phyloP scores from a whole-genome alignment of 2,329 filamentous ascomycete species.

The Aspergillus bombycis region DNA sequence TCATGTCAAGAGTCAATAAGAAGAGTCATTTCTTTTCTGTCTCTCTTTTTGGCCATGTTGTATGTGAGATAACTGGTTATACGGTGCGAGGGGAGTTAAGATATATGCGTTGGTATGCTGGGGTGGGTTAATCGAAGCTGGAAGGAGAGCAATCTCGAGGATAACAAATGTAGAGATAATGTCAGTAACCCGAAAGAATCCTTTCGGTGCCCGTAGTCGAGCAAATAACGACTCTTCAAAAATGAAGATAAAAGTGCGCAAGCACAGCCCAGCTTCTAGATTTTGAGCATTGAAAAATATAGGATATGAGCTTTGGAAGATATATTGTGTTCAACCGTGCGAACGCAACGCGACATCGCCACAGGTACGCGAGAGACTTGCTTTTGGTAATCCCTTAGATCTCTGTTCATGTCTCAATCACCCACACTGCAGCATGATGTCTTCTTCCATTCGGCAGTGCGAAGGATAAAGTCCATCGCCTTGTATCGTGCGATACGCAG shows the following conservation, averaged over 20 bases:
- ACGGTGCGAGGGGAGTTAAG: background rate
- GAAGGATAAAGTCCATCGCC: constrained; percentile 42
- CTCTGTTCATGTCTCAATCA: constrained; percentile 53
- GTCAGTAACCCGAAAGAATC: background rate
- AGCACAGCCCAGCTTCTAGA: background rate
- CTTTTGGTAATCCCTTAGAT: constrained; percentile 45
- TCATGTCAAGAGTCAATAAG: background rate
- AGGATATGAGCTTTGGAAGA: background rate
- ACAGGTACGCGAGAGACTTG: constrained; percentile 7
- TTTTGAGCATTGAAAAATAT: background rate
- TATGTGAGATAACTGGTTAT: background rate
- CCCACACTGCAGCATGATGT: constrained; percentile 31
- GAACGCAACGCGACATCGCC: background rate
- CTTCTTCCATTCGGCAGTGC: constrained; percentile 41
- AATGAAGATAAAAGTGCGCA: background rate
- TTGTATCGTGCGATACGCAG: constrained; percentile 19
- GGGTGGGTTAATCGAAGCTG: background rate
- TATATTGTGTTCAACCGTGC: background rate
- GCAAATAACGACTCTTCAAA: background rate
- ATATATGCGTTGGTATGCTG: background rate
- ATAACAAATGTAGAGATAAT: background rate
- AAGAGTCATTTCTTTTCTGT: background rate
- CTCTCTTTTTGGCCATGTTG: background rate
- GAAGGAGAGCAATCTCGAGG: background rate
- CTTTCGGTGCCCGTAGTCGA: background rate